phyloP scores from a whole-genome alignment of 2,329 filamentous ascomycete species.

The Pezicula neosporulosa region DNA sequence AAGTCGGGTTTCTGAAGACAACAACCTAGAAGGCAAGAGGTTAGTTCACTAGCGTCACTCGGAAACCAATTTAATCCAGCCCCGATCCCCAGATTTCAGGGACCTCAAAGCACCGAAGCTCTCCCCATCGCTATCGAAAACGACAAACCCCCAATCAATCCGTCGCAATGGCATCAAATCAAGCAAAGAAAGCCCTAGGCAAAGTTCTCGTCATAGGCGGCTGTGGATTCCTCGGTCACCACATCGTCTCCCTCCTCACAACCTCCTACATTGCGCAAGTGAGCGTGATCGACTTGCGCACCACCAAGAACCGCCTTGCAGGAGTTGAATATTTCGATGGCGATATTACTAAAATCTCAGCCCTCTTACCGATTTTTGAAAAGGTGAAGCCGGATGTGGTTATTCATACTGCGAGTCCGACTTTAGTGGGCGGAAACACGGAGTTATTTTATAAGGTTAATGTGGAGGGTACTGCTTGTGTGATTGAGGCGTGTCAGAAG shows the following conservation, averaged over 20 bases:
- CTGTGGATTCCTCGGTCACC: slow-evolving; percentile 80
- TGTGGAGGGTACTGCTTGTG: slow-evolving; percentile 76
- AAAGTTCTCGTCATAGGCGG: slow-evolving; percentile 77
- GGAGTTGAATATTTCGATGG: slow-evolving; percentile 68
- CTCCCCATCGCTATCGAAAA: too few relatives aligned
- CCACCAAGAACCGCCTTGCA: slow-evolving; percentile 61
- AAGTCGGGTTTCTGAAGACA: too few relatives aligned
- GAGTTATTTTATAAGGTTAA: slow-evolving; percentile 78
- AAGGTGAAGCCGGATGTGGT: slow-evolving; percentile 74
- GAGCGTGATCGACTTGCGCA: slow-evolving; percentile 70
- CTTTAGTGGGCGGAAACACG: slow-evolving; percentile 49
- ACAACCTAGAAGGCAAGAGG: too few relatives aligned
- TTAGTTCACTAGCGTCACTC: too few relatives aligned
- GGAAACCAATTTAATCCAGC: too few relatives aligned
- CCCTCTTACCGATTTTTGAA: slow-evolving; percentile 60
- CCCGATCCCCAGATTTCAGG: too few relatives aligned
- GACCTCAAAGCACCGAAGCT: too few relatives aligned
- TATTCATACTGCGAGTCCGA: slow-evolving; percentile 83
- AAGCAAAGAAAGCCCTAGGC: slow-evolving; percentile 44
- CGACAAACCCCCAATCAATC: not conserved
- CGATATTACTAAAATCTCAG: slow-evolving; percentile 68
- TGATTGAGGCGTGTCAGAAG: slow-evolving; percentile 70
- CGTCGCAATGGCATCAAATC: slow-evolving; percentile 10
- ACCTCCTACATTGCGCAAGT: slow-evolving; percentile 55
- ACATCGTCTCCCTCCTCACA: slow-evolving; percentile 72